A percentile compares a stretch with the other conserved stretches of the same genome.
phyloP scores from a whole-genome alignment of 192 early-diverging fungal species.

The Physocladia obscura region DNA sequence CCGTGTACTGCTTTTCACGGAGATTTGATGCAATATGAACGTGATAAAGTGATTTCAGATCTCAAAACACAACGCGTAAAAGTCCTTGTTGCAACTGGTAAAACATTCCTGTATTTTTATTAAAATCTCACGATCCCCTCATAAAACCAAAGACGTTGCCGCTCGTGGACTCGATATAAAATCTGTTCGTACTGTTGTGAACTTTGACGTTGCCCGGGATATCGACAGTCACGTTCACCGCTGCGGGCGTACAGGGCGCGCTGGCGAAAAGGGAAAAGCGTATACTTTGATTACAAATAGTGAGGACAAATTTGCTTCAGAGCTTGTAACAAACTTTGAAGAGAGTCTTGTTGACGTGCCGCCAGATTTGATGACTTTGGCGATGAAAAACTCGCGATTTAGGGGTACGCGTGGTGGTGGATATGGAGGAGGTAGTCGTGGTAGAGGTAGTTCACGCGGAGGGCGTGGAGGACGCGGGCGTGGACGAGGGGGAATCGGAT shows the following conservation, averaged over 20 bases:
- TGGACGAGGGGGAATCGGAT: constrained; percentile 33
- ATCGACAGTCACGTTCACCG: constrained; percentile 87
- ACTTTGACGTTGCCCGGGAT: constrained; percentile 79
- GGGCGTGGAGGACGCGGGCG: constrained; percentile 42
- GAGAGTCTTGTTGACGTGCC: constrained; percentile 79
- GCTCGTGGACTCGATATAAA: constrained; percentile 84
- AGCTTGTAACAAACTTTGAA: constrained; percentile 62
- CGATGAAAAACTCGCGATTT: constrained; percentile 72
- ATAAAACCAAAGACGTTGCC: constrained; percentile 36
- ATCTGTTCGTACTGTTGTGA: constrained; percentile 69
- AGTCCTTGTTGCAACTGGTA: constrained; percentile 47
- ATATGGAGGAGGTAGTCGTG: constrained; percentile 43
- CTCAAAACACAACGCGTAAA: constrained; percentile 67
- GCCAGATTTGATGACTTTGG: constrained; percentile 81
- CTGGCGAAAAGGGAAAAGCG: constrained; percentile 86
- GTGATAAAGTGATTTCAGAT: constrained; percentile 70
- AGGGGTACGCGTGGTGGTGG: constrained; percentile 50
- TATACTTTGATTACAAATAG: constrained; percentile 92
- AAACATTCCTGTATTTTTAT: too few species aligned
- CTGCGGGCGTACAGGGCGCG: constrained; percentile 94
- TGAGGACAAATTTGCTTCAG: constrained; percentile 60
- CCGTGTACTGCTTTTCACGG: constrained; percentile 71
- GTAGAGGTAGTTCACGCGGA: constrained; percentile 48
- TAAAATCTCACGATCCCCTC: too few species aligned
- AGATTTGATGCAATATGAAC: constrained; percentile 72